phyloP scores from a whole-genome alignment of 371 early-diverging fungal species.

The Chytridiales sp. region DNA sequence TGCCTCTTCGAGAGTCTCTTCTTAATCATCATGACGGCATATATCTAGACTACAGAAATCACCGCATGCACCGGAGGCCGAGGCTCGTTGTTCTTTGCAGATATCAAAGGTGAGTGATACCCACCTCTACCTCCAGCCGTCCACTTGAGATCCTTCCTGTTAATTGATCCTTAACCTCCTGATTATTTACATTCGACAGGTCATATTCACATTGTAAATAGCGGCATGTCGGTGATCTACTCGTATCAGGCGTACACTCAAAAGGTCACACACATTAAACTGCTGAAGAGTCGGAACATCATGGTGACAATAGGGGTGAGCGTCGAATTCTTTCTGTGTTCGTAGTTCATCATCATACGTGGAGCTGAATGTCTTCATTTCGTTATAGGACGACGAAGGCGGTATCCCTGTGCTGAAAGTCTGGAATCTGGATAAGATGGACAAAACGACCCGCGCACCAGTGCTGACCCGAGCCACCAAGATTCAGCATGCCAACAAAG shows the following conservation, averaged over 20 bases:
- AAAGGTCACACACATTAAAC: slow-evolving; percentile 78
- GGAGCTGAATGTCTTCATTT: no score
- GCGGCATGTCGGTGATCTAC: no score
- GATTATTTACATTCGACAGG: no score
- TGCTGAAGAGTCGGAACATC: slow-evolving; percentile 68
- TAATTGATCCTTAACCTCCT: no score
- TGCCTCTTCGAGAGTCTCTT: background rate
- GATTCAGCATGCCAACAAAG: slow-evolving; percentile 70
- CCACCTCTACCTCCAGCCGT: no score
- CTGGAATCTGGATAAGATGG: slow-evolving; percentile 77
- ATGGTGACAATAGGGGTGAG: slow-evolving; percentile 73
- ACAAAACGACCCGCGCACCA: slow-evolving; percentile 58
- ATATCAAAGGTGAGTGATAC: no score
- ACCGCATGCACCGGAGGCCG: slow-evolving; percentile 34
- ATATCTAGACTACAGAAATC: slow-evolving; percentile 33
- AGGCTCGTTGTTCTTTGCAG: slow-evolving; percentile 42
- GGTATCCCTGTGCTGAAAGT: slow-evolving; percentile 63
- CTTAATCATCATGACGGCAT: no score
- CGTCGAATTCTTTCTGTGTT: slow-evolving; percentile 5
- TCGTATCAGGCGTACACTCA: slow-evolving; percentile 70
- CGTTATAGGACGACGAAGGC: slow-evolving; percentile 36
- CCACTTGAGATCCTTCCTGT: no score
- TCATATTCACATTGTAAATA: no score
- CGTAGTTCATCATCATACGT: no score
- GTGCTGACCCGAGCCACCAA: slow-evolving; percentile 65